Evolutionary conservation across 2,329 filamentous ascomycete species (phyloP).

Genomic region (Apiospora arundinis): DNA sequence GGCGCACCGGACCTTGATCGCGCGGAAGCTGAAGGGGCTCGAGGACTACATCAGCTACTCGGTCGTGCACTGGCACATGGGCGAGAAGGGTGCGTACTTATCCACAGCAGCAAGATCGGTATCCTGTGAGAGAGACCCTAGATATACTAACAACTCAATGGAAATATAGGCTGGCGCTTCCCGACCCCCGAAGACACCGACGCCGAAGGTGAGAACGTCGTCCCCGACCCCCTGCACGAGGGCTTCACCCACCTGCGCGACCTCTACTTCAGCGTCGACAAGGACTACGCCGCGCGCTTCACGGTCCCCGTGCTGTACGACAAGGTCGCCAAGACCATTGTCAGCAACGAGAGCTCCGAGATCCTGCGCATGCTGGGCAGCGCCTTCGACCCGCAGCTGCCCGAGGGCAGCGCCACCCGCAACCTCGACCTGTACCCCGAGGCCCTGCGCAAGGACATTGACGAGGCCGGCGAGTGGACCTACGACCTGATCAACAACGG

Average conservation of each 20-base stretch:
- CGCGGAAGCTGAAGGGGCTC: slow-evolving; percentile 87
- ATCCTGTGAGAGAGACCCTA: too few relatives aligned
- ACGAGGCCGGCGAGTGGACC: slow-evolving; percentile 80
- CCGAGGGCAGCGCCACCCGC: slow-evolving; percentile 55
- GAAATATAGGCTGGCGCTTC: slow-evolving; percentile 82
- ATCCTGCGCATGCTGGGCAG: slow-evolving; percentile 90
- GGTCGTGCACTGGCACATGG: slow-evolving; percentile 92
- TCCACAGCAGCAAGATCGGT: neutral
- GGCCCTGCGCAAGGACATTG: slow-evolving; percentile 70
- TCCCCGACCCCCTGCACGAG: slow-evolving; percentile 73
- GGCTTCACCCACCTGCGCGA: slow-evolving; percentile 74
- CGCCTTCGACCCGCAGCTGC: slow-evolving; percentile 77
- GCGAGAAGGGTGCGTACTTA: slow-evolving; percentile 51
- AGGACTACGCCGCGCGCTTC: slow-evolving; percentile 77
- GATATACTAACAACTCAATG: too few relatives aligned
- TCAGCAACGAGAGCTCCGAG: slow-evolving; percentile 91
- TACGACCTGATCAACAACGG: slow-evolving; percentile 77
- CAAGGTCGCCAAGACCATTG: slow-evolving; percentile 75
- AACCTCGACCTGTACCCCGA: slow-evolving; percentile 71
- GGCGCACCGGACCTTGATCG: slow-evolving; percentile 89
- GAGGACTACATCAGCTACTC: slow-evolving; percentile 82
- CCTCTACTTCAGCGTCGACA: slow-evolving; percentile 78
- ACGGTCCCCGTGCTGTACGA: slow-evolving; percentile 90
- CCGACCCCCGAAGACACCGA: slow-evolving; percentile 65
- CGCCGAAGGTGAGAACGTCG: slow-evolving; percentile 64